Base-by-base conservation (phyloP, 2,329 filamentous ascomycete species). In the Trichocomaceae sp. region DNA sequence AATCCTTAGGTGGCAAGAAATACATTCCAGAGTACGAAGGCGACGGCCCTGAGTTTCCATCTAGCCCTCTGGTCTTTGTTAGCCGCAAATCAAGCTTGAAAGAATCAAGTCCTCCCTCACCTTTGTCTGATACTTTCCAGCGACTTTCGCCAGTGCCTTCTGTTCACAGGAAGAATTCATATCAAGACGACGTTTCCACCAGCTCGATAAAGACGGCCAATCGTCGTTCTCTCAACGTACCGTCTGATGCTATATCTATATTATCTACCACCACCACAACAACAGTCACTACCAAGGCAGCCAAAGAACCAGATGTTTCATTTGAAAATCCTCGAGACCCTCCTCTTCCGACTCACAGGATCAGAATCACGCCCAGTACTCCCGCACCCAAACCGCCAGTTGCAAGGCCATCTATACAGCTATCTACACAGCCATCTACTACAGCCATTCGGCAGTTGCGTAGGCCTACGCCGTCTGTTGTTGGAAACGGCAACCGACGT, bases 1-100 rank as follows among this genome's bases (percentile, higher is more conserved):
- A 77, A 54, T 61, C 66, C 17, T 65, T 74, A 3, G 74, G 75
- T n/a, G 75, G 75, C 1, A 72, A 71, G 52, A 72, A 73, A 55
- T 74, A 74, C 58, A 64, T 68, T 2, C 65, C 69, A 4, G 74
- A 76, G 53, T 66, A 68, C 2, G 64, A 62, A 10, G 17, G 57
- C 59, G 50, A 62, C 60, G 49, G 26, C 12, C 17, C n/a, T 1
- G 44, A 56, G 42, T 31, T 44, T 7, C 22, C 37, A 29, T 19
- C 42, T 20, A 44, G 49, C 35, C 20, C 35, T 39, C 20, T 33
- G 46, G 31, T 39, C 5, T n/a, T 50, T 10, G 35, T n/a, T 37
- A 42, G 47, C 33, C 50, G 54, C 20, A 57, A 46, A 23, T 45
- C 54, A n/a, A 47, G 37, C 47, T 42, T 64, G 57, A 70, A 63